phyloP scores from a whole-genome alignment of 768 basidiomycete genomes.

The Termitomyces sp. region DNA sequence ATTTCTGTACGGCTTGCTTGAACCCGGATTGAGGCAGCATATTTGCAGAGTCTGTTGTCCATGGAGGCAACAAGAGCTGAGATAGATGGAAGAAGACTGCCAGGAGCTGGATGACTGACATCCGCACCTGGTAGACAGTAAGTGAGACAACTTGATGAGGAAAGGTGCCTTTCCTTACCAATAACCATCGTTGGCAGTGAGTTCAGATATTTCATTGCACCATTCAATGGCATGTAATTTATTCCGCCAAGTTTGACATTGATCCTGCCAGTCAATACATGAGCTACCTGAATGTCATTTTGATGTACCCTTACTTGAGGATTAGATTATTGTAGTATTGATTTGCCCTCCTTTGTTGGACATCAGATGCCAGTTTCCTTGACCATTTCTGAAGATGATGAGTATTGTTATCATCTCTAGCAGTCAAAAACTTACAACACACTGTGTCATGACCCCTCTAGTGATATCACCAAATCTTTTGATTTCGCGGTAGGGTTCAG shows the following conservation, averaged over 20 bases:
- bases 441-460: conserved; percentile 60
- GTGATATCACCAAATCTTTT: conserved; percentile 36
- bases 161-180: conserved; percentile 25
- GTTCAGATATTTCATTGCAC: conserved; percentile 29
- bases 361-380: conserved; percentile 17
- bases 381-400: conserved; percentile 21
- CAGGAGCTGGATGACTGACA: conserved; percentile 20
- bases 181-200: conserved; percentile 53
- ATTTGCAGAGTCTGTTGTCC: conserved; percentile 48
- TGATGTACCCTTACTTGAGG: conserved; percentile 41
- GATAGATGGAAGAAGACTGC: conserved; percentile 22
- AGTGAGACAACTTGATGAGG: background rate
- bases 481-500: conserved; percentile 23
- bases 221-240: conserved; percentile 45
- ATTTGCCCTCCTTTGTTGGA: conserved; percentile 15
- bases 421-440: conserved; percentile 41
- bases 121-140: conserved; percentile 22
- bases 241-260: conserved; percentile 67
- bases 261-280: conserved; percentile 35
- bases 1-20: conserved; percentile 4
- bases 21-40: conserved; percentile 50
- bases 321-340: conserved; percentile 65
- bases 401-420: background rate
- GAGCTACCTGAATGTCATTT: background rate
- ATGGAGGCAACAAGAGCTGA: conserved; percentile 47